Evolutionary conservation across 371 early-diverging fungal species (phyloP).

Genomic region (Mucor mucedo): DNA sequence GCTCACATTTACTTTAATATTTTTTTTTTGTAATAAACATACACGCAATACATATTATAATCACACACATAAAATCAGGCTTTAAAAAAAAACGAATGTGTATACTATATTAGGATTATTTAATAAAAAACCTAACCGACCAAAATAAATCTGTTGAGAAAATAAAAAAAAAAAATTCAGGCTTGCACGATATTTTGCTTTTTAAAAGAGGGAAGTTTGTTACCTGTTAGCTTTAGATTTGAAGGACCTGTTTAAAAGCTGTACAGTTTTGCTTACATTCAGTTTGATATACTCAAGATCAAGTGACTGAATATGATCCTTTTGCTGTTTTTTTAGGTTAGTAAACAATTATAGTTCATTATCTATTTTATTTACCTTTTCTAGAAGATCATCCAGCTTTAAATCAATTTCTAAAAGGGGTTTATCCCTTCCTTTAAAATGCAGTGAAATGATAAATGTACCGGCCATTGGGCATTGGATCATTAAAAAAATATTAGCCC

Average conservation of each 20-base stretch:
- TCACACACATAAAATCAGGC: neutral
- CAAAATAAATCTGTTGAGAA: neutral
- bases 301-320: slow-evolving; percentile 79
- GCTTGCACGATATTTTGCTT: neutral
- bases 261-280: slow-evolving; percentile 51
- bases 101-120: no score
- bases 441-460: slow-evolving; percentile 84
- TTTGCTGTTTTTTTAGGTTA: slow-evolving; percentile 62
- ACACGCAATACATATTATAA: neutral
- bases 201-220: slow-evolving; percentile 17
- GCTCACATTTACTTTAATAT: no score
- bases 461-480: slow-evolving; percentile 86
- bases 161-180: no score
- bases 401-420: slow-evolving; percentile 95
- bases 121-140: neutral
- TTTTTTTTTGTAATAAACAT: slow-evolving; percentile 1
- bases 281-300: slow-evolving; percentile 96
- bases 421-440: slow-evolving; percentile 87
- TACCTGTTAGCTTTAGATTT: slow-evolving; percentile 51
- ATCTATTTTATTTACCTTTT: slow-evolving; percentile 52
- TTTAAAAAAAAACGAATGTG: no score
- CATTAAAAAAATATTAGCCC: slow-evolving; percentile 80
- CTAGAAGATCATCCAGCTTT: slow-evolving; percentile 91
- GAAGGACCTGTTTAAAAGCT: slow-evolving; percentile 50
- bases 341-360: no score